Evolutionary conservation across 176 grass and related monocot genomes (phyloP).

Genomic region (Paspalum vaginatum): DNA sequence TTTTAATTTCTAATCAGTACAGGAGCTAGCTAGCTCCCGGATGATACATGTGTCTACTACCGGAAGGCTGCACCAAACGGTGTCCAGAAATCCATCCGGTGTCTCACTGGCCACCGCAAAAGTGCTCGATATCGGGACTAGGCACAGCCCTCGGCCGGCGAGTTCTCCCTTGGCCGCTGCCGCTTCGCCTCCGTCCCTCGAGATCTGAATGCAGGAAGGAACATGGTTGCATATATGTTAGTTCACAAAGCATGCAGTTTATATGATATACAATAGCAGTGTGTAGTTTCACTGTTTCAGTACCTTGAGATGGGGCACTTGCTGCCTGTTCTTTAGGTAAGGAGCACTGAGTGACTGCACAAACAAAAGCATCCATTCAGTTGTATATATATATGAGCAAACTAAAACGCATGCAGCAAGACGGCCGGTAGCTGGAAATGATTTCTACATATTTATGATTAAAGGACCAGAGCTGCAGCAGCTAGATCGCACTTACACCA

Average conservation of each 20-base stretch:
- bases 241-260: background rate
- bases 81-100: slow-evolving; percentile 75
- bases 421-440: background rate
- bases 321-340: slow-evolving; percentile 76
- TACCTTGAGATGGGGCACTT: slow-evolving; percentile 71
- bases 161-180: slow-evolving; percentile 54
- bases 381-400: background rate
- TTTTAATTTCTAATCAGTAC: slow-evolving; percentile 7
- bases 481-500: slow-evolving; percentile 68
- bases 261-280: background rate
- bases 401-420: background rate
- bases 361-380: background rate
- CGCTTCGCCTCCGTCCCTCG: slow-evolving; percentile 37
- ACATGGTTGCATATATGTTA: background rate
- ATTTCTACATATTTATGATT: slow-evolving; percentile 27
- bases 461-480: slow-evolving; percentile 10
- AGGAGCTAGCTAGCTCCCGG: background rate
- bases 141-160: slow-evolving; percentile 72
- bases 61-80: slow-evolving; percentile 71
- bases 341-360: slow-evolving; percentile 73
- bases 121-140: slow-evolving; percentile 85
- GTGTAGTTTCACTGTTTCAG: background rate
- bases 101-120: slow-evolving; percentile 71
- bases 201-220: background rate
- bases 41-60: slow-evolving; percentile 29